Evolutionary conservation across 2,329 filamentous ascomycete genomes (phyloP), one percentile per base, ranked within the genome.

Genomic region (Fusarium bulbicola): DNA sequence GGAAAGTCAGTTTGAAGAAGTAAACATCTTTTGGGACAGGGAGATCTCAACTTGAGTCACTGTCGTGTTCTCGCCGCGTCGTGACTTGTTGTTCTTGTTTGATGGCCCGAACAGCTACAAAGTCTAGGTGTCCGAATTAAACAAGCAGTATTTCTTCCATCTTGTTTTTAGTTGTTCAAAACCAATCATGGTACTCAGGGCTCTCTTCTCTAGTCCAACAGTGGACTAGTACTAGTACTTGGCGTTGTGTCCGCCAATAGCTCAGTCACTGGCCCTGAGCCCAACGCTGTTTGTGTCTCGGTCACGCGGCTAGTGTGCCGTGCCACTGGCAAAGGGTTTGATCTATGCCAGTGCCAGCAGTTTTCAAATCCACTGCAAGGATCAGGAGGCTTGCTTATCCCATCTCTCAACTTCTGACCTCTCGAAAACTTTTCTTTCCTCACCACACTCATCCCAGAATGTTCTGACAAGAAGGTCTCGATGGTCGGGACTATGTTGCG

Each of bases 231-330:
- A 30, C 9, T 28, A 20, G 24, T 3, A 3, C 34, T 5, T 12
- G 21, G 28, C 1, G 11, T 12, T 37, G 6, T 8, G 15, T 53
- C 21, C n/a, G 7, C 13, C 14, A 21, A 4, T 7, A 20, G 32
- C 20, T 28, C 15, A 34, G 32, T 34, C 1, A 16, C 14, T 16
- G 7, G 32, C 32, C 32, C 32, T 34, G 1, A 34, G 7, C 32
- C 7, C 32, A 15, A 2, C 5, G 0, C 5, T 2, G 30, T 11
- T 24, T 34, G 8, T 6, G 0, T 2, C 16, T 6, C 16, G 2
- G 14, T 10, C 10, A 7, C 18, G 24, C 3, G 34, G 21, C 11
- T 6, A 8, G 20, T 15, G 16, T 34, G 12, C 3, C 50, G 16
- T 34, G 12, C 3, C 50, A 53, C 14, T 39, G 20, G 24, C 6